Conservation (phyloP, 805 yeast genomes). For the Barnettozyma sucrosica region DNA sequence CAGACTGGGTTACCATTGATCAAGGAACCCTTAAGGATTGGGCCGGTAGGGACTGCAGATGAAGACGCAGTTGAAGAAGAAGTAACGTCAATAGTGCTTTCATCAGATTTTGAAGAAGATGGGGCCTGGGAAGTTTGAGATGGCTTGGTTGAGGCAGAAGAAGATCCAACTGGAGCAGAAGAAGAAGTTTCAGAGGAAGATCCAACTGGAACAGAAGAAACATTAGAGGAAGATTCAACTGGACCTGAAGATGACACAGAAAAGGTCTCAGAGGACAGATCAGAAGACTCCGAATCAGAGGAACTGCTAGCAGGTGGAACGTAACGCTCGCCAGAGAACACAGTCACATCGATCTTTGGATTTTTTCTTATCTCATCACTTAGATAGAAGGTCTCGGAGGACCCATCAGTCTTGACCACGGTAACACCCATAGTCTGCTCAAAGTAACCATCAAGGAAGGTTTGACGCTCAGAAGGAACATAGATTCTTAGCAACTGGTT, state of each 20-base stretch:
- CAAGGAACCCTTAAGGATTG: slow-evolving; percentile 9
- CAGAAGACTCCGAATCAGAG: neutral
- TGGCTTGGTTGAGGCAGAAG: neutral
- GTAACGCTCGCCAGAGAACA: neutral
- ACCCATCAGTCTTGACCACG: neutral
- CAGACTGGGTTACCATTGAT: slow-evolving; percentile 13
- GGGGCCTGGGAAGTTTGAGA: neutral
- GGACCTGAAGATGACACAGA: slow-evolving; percentile 2
- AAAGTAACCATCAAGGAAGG: neutral
- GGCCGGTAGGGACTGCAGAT: neutral
- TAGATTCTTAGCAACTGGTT: neutral
- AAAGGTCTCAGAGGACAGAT: neutral
- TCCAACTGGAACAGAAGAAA: neutral
- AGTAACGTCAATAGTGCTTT: neutral
- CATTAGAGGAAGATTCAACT: neutral
- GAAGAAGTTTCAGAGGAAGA: neutral
- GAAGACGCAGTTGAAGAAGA: neutral
- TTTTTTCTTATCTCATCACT: neutral
- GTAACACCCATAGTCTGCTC: neutral
- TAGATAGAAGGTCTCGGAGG: neutral
- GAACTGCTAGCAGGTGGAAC: neutral
- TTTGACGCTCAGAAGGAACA: neutral
- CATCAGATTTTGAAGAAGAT: neutral
- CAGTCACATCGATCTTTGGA: neutral
- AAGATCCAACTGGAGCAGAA: neutral